These are phyloP conservation scores for Suhomyces maxii DNA, from an alignment of 1,139 yeast species.

Conservation along the genomic window DNA sequence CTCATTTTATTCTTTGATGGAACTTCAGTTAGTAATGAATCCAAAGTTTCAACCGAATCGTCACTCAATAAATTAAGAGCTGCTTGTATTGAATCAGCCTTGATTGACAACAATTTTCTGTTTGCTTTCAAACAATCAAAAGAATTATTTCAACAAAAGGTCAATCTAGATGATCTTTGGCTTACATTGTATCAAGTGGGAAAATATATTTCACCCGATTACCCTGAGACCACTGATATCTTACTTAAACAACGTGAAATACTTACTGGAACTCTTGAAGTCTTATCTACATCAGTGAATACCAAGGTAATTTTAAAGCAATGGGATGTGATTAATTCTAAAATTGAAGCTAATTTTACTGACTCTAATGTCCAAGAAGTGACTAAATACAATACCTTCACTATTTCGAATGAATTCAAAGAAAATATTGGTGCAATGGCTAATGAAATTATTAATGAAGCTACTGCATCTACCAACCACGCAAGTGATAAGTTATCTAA, in stretches of 20 bases:
- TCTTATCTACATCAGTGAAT: constrained; percentile 23
- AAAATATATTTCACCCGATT: constrained; percentile 46
- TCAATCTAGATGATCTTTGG: constrained; percentile 48
- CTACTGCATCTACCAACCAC: constrained; percentile 34
- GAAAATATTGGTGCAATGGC: constrained; percentile 23
- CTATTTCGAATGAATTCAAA: constrained; percentile 5
- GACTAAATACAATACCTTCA: neutral
- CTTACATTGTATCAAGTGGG: constrained; percentile 64
- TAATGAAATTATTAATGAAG: constrained; percentile 34
- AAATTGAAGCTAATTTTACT: constrained; percentile 23
- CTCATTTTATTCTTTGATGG: constrained; percentile 33
- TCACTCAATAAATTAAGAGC: constrained; percentile 40
- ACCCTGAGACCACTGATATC: constrained; percentile 21
- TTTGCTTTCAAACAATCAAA: constrained; percentile 47
- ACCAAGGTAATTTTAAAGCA: constrained; percentile 36
- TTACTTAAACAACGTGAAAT: constrained; percentile 48
- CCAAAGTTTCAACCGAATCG: neutral
- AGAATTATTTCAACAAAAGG: constrained; percentile 26
- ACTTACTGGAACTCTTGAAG: constrained; percentile 44
- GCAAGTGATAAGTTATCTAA: constrained; percentile 53
- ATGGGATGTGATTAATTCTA: constrained; percentile 34
- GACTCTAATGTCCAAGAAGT: constrained; percentile 5
- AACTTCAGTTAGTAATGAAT: neutral
- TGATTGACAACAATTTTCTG: constrained; percentile 53
- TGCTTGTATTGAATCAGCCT: constrained; percentile 59